phyloP scores from a whole-genome alignment of 1,284 basidiomycete genomes.

The Irpex sp. region DNA sequence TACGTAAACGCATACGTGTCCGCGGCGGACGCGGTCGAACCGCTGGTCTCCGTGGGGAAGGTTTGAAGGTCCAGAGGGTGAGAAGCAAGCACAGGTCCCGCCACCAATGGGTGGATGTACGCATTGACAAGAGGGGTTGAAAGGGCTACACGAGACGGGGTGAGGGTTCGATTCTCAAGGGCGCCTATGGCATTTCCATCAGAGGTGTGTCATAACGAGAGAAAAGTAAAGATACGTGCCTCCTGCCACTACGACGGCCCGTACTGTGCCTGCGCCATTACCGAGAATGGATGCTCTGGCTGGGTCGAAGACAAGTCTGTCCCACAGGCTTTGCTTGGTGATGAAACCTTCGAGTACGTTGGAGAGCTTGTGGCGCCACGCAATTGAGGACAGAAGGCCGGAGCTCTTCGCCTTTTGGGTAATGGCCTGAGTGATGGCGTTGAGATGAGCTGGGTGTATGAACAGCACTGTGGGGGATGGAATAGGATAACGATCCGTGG shows the following conservation, averaged over 20 bases:
- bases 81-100: slow-evolving; percentile 69
- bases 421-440: slow-evolving; percentile 46
- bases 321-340: slow-evolving; percentile 76
- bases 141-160: slow-evolving; percentile 62
- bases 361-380: slow-evolving; percentile 70
- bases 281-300: slow-evolving; percentile 61
- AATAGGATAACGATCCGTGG: slow-evolving; percentile 46
- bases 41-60: slow-evolving; percentile 37
- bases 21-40: slow-evolving; percentile 25
- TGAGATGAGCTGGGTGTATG: slow-evolving; percentile 56
- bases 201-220: neutral
- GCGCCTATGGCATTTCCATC: slow-evolving; percentile 23
- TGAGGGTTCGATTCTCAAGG: slow-evolving; percentile 39
- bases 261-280: slow-evolving; percentile 52
- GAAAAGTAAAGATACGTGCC: slow-evolving; percentile 38
- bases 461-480: slow-evolving; percentile 69
- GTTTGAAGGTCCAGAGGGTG: slow-evolving; percentile 75
- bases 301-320: slow-evolving; percentile 64
- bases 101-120: slow-evolving; percentile 55
- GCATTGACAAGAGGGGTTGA: slow-evolving; percentile 68
- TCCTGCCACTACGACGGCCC: slow-evolving; percentile 60
- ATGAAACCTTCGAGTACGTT: slow-evolving; percentile 65
- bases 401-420: slow-evolving; percentile 50
- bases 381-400: slow-evolving; percentile 51
- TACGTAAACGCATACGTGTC: slow-evolving; percentile 28